These are phyloP conservation scores for Royoungia palumana DNA, from an alignment of 768 basidiomycete genomes.

Conservation along the genomic window DNA sequence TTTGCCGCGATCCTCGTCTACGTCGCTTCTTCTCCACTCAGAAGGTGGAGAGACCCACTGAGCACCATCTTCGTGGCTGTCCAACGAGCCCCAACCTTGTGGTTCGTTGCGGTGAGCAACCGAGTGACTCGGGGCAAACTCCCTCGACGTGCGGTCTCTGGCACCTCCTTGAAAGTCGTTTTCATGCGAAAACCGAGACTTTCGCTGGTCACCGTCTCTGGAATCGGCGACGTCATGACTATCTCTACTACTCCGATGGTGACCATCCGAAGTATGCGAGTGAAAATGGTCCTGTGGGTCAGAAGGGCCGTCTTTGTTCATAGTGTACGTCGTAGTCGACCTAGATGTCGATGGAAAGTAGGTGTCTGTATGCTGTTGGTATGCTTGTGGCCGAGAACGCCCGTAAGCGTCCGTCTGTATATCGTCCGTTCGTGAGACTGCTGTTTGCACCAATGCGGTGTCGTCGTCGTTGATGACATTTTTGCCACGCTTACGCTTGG, in stretches of 20 bases:
- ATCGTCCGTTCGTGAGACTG: slow-evolving; percentile 49
- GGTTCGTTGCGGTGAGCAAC: slow-evolving; percentile 47
- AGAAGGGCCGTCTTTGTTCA: slow-evolving; percentile 49
- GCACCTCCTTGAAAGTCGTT: slow-evolving; percentile 39
- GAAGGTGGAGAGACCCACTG: slow-evolving; percentile 43
- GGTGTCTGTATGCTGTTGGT: slow-evolving; percentile 42
- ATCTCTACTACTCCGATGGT: slow-evolving; percentile 50
- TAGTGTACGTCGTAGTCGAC: slow-evolving; percentile 44
- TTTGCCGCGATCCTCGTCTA: slow-evolving; percentile 38
- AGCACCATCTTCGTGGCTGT: slow-evolving; percentile 40
- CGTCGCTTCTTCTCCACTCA: slow-evolving; percentile 39
- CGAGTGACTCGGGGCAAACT: slow-evolving; percentile 44
- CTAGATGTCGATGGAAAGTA: slow-evolving; percentile 44
- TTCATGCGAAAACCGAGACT: slow-evolving; percentile 37
- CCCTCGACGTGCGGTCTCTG: slow-evolving; percentile 46
- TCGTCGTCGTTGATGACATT: slow-evolving; percentile 53
- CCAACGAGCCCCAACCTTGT: slow-evolving; percentile 39
- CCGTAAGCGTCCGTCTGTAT: slow-evolving; percentile 50
- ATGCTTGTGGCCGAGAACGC: slow-evolving; percentile 44
- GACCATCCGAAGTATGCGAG: slow-evolving; percentile 43
- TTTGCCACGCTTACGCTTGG: slow-evolving; percentile 51
- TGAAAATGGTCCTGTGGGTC: slow-evolving; percentile 43
- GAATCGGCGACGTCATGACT: slow-evolving; percentile 43
- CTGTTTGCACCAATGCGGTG: slow-evolving; percentile 32
- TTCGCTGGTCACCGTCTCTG: slow-evolving; percentile 47